phyloP scores from a whole-genome alignment of 2,329 filamentous ascomycete species.

The Colletotrichum acutatum region DNA sequence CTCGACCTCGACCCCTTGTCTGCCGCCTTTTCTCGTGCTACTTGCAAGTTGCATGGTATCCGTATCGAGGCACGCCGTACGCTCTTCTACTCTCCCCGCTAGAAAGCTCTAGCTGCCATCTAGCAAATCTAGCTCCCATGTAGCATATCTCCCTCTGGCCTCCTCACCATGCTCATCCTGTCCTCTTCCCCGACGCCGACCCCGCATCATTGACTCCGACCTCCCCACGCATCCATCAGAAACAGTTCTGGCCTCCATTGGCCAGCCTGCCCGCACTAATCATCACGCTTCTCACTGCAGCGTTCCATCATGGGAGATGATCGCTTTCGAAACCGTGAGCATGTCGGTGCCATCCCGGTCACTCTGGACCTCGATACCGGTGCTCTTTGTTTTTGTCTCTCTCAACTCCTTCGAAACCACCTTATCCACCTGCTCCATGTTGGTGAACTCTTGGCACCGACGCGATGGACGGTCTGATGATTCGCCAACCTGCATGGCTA shows the following conservation, averaged over 20 bases:
- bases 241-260: slow-evolving; percentile 11
- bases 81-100: not conserved
- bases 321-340: slow-evolving; percentile 18
- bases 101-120: slow-evolving; percentile 5
- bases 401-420: slow-evolving; percentile 16
- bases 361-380: slow-evolving; percentile 3
- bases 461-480: slow-evolving; percentile 17
- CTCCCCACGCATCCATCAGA: slow-evolving; percentile 34
- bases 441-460: slow-evolving; percentile 33
- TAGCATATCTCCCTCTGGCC: not conserved
- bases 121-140: not conserved
- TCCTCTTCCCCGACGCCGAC: slow-evolving; percentile 7
- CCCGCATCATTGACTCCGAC: slow-evolving; percentile 28
- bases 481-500: slow-evolving; percentile 3
- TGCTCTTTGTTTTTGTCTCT: not conserved
- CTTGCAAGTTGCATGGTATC: slow-evolving; percentile 2
- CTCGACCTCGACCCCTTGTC: not conserved
- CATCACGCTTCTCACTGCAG: slow-evolving; percentile 19
- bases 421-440: slow-evolving; percentile 26
- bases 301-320: slow-evolving; percentile 29
- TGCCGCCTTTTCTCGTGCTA: not conserved
- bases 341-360: slow-evolving; percentile 17
- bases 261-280: slow-evolving; percentile 16
- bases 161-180: slow-evolving; percentile 4
- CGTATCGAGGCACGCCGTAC: not conserved